A percentile compares a stretch with the other conserved stretches of the same genome.
Conservation (phyloP, 768 basidiomycete species). For the Pisolithus marmoratus region DNA sequence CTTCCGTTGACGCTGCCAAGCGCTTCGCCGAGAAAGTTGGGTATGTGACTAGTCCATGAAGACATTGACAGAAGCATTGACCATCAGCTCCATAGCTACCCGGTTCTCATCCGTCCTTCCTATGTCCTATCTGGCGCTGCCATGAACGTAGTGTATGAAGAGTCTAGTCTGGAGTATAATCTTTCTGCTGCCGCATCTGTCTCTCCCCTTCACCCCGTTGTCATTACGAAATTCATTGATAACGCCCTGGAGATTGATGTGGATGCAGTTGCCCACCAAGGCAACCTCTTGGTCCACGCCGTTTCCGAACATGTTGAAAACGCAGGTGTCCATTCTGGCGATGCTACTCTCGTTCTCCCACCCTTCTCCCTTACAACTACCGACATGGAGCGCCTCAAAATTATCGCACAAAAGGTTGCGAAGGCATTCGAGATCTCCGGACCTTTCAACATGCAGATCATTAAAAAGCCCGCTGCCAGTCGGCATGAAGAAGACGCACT, state of each 20-base stretch:
- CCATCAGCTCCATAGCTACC: conserved; percentile 53
- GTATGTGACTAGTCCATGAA: conserved; percentile 16
- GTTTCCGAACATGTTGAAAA: conserved; percentile 99
- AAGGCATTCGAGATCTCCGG: conserved; percentile 94
- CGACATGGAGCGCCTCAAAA: conserved; percentile 87
- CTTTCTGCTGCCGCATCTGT: conserved; percentile 96
- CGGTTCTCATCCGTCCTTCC: conserved; percentile 95
- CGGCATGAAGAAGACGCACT: conserved; percentile 58
- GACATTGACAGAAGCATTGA: conserved; percentile 1
- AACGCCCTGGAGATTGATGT: conserved; percentile 97
- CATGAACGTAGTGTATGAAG: conserved; percentile 98
- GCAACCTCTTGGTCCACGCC: conserved; percentile 88
- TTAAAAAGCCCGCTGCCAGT: conserved; percentile 62
- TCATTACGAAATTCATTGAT: conserved; percentile 98
- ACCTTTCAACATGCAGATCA: conserved; percentile 99
- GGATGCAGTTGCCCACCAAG: conserved; percentile 93
- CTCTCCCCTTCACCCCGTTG: conserved; percentile 95
- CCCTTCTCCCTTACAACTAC: conserved; percentile 72
- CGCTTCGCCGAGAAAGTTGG: conserved; percentile 83
- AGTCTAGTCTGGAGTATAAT: conserved; percentile 83
- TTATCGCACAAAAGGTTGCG: conserved; percentile 92
- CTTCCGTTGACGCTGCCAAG: conserved; percentile 85
- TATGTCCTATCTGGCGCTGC: conserved; percentile 98
- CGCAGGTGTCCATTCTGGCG: conserved; percentile 97
- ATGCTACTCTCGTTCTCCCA: conserved; percentile 95